These are phyloP conservation scores for Malbranchea cinnamomea DNA, from an alignment of 2,329 filamentous ascomycete species.

Conservation along the genomic window DNA sequence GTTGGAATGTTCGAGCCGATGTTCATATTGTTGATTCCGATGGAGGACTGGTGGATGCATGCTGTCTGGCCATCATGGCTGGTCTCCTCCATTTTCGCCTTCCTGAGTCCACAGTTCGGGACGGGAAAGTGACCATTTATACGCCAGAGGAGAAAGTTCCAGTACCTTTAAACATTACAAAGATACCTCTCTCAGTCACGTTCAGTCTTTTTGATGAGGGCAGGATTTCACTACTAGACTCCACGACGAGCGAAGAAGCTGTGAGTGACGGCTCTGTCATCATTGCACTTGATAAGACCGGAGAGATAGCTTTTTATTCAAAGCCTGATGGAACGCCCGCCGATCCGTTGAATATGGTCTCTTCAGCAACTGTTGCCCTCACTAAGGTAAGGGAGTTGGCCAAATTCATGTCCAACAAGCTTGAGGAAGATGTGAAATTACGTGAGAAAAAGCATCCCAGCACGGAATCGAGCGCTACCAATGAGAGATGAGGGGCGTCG, in stretches of 20 bases:
- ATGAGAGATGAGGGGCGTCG: slow-evolving; percentile 49
- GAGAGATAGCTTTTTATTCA: slow-evolving; percentile 79
- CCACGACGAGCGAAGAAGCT: slow-evolving; percentile 35
- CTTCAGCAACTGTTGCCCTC: slow-evolving; percentile 59
- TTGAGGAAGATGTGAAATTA: slow-evolving; percentile 60
- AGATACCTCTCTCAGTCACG: slow-evolving; percentile 81
- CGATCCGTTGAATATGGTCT: slow-evolving; percentile 62
- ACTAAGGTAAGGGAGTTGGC: slow-evolving; percentile 70
- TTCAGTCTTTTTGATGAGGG: slow-evolving; percentile 60
- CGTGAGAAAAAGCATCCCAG: slow-evolving; percentile 53
- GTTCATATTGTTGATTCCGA: slow-evolving; percentile 85
- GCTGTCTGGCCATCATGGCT: slow-evolving; percentile 75
- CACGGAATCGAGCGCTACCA: slow-evolving; percentile 69
- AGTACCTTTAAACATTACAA: slow-evolving; percentile 76
- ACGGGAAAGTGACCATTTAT: slow-evolving; percentile 72
- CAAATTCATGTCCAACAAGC: slow-evolving; percentile 52
- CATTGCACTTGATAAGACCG: slow-evolving; percentile 75
- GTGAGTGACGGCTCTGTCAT: slow-evolving; percentile 52
- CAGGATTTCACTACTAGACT: slow-evolving; percentile 29
- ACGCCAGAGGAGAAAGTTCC: slow-evolving; percentile 74
- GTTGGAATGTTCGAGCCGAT: slow-evolving; percentile 82
- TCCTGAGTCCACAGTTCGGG: slow-evolving; percentile 75
- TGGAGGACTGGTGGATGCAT: slow-evolving; percentile 73
- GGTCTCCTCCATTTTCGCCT: slow-evolving; percentile 82
- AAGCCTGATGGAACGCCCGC: slow-evolving; percentile 77